Conservation (phyloP, 2,329 filamentous ascomycete species). For the Atkinsonella hypoxylon region DNA sequence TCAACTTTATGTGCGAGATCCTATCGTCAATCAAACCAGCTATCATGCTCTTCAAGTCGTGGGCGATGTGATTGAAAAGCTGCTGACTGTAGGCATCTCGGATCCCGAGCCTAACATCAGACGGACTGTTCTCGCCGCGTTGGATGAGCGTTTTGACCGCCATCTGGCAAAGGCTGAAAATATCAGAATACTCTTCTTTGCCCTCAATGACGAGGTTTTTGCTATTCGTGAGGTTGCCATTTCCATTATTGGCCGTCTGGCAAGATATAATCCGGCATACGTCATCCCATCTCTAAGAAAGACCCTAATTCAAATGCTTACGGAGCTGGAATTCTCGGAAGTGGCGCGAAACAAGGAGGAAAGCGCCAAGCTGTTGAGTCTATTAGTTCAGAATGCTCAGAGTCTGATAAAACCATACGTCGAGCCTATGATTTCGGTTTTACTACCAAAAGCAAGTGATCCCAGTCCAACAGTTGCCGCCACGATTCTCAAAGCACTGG, state of each 20-base stretch:
- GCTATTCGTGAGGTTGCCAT: conserved; percentile 89
- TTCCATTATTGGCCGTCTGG: conserved; percentile 87
- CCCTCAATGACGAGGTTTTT: conserved; percentile 90
- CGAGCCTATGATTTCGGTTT: conserved; percentile 85
- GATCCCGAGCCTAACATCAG: conserved; percentile 85
- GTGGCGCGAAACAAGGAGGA: conserved; percentile 92
- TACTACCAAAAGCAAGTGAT: conserved; percentile 88
- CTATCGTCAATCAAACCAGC: conserved; percentile 95
- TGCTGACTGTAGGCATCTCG: conserved; percentile 87
- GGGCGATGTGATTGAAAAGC: conserved; percentile 92
- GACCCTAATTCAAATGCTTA: conserved; percentile 88
- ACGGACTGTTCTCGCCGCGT: conserved; percentile 72
- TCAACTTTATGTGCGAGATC: conserved; percentile 91
- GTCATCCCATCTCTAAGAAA: conserved; percentile 94
- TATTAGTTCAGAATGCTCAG: conserved; percentile 87
- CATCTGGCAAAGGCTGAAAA: conserved; percentile 98
- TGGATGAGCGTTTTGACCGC: conserved; percentile 89
- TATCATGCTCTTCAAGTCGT: conserved; percentile 95
- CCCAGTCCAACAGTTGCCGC: conserved; percentile 78
- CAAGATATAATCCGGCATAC: conserved; percentile 86
- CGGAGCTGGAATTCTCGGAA: conserved; percentile 91
- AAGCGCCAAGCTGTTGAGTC: conserved; percentile 81
- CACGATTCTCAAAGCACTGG: conserved; percentile 89
- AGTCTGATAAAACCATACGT: conserved; percentile 93
- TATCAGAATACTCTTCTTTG: conserved; percentile 87